Conservation (phyloP, 1,139 yeast species). For the Lipomyces yarrowii region DNA sequence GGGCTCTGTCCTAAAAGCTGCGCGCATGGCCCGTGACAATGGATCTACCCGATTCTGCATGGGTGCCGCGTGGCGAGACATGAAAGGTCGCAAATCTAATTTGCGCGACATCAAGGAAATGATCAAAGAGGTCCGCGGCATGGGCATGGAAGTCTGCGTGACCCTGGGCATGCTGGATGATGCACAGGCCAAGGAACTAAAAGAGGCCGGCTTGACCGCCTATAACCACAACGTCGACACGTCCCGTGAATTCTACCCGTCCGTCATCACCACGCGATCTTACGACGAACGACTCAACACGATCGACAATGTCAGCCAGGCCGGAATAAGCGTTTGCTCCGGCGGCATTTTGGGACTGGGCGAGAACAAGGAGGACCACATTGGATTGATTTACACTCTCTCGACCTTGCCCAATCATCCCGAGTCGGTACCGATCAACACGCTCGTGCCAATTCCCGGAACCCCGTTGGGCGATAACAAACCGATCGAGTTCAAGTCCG, state of each 20-base stretch:
- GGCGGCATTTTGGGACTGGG: conserved; percentile 84
- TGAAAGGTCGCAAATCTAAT: conserved; percentile 75
- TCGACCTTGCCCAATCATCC: conserved; percentile 72
- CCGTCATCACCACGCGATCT: conserved; percentile 66
- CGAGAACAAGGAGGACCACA: conserved; percentile 70
- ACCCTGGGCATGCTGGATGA: conserved; percentile 75
- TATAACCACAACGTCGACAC: conserved; percentile 83
- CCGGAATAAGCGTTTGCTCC: conserved; percentile 73
- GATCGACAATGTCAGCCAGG: conserved; percentile 61
- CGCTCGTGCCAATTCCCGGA: conserved; percentile 77
- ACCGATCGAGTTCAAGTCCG: conserved; percentile 58
- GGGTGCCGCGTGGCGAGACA: conserved; percentile 91
- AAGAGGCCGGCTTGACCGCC: conserved; percentile 76
- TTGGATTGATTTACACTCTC: conserved; percentile 67
- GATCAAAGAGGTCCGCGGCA: conserved; percentile 65
- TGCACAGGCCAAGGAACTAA: conserved; percentile 60
- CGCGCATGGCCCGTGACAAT: conserved; percentile 63
- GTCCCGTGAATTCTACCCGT: conserved; percentile 74
- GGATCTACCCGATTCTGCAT: conserved; percentile 81
- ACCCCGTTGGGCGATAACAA: conserved; percentile 66
- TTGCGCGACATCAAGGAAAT: conserved; percentile 63
- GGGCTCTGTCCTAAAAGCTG: conserved; percentile 65
- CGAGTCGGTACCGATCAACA: conserved; percentile 78
- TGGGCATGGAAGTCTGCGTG: conserved; percentile 77
- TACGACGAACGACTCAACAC: conserved; percentile 73